Evolutionary conservation across 2,329 filamentous ascomycete species (phyloP), one percentile per base, ranked within the genome.

Genomic region (Akanthomyces lecanii): DNA sequence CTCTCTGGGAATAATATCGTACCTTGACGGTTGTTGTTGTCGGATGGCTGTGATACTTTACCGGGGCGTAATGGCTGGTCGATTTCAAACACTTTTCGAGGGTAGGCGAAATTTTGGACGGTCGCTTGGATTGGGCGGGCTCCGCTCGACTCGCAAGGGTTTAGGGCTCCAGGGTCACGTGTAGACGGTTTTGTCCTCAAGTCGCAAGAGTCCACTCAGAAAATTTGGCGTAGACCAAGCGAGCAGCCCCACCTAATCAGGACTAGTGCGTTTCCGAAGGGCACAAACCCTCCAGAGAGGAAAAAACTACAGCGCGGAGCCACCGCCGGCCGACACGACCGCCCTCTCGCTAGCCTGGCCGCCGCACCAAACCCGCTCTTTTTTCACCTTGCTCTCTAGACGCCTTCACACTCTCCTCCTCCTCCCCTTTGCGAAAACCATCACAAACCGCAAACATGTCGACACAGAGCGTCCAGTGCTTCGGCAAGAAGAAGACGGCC

Each of bases 401-500:
- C 56, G 56, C 56, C 56, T n/a, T 59, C 33, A 55, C 52, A 59
- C 23, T 16, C 40, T 23, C 11, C 66, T 53, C 40, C 50, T 61
- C 52, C 48, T 30, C 30, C 60, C 23, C 21, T 62, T 55, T 48
- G 40, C 60, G 40, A 55, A 60, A 60, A 40, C 56, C 56, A 59
- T 59, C 56, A 59, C 56, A 59, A 50, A 59, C 56, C 58, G 63
- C 59, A 64, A 58, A 56, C 58, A 91, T 92, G 88, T 89, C 90
- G 75, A 83, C 85, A 74, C 89, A 90, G 83, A 90, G 87, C 81
- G 90, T 92, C 76, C 92, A 97, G 88, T 97, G 92, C 90, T 97
- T 98, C 90, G 93, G 93, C 89, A 97, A 97, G 89, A 93, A 93
- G 87, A 92, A 91, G 87, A 92, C 88, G 78, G 92, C 92, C 75